Base-by-base conservation (phyloP, 1,139 yeast species). In the Waltiozyma sp. region DNA sequence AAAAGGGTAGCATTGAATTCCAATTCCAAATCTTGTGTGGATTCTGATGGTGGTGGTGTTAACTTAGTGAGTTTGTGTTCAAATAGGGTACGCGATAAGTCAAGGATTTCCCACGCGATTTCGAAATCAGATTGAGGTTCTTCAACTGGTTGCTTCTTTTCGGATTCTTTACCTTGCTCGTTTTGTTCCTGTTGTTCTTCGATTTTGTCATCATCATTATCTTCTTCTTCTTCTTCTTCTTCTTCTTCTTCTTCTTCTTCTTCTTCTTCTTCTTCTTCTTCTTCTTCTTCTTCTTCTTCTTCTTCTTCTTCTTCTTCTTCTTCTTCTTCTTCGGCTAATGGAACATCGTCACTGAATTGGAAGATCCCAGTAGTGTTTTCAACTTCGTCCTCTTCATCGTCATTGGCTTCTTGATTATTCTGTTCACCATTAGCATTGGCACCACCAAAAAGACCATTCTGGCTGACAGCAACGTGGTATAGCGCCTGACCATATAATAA, bases 81-180 rank as follows among this genome's bases (percentile, higher is more conserved):
- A 51, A 76, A 82, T 35, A 84, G 60, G 1, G 81, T 68, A 51
- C 96, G 70, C 1, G 94, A 73, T 40, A 83, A 66, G 56, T 88
- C 96, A 35, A 86, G 67, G 19, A 86, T 76, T 47, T 82, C 91
- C 95, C 95, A 87, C 0, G 95, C 94, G 21, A 80, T 72, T 57
- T 83, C 94, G 57, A 88, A 82, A 57, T 87, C 96, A 33, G 77
- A 70, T 52, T 79, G 82, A 37, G 73, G 77, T 28, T 68, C 75
- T 38, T 66, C 77, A 16, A 13, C 36, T n/a, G 21, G 19, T 19
- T 63, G 69, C 16, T 48, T 50, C 4, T 50, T 53, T 28, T 45
- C 48, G 4, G 46, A 61, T 8, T 49, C 60, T 4, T 50, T 63
- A 5, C 50, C 56, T 3, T 51, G 51, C 4, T 49, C 57, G 3